phyloP scores from a whole-genome alignment of 1,284 basidiomycete genomes.

The Puccinia sorghi region DNA sequence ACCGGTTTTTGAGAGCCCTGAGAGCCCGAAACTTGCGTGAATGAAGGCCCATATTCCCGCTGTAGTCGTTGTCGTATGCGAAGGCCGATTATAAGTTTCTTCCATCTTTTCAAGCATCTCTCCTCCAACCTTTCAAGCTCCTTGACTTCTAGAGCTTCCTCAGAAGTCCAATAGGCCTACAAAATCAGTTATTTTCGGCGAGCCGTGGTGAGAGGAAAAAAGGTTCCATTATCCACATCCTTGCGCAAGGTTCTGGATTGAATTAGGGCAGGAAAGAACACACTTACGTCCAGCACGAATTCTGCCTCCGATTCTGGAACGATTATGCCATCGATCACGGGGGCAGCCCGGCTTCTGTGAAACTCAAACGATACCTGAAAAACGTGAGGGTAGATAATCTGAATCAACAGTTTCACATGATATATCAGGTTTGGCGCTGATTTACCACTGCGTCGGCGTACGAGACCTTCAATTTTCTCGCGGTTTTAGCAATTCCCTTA shows the following conservation, averaged over 20 bases:
- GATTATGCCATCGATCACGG: constrained; percentile 82
- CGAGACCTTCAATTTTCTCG: constrained; percentile 79
- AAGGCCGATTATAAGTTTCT: constrained; percentile 79
- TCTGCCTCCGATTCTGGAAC: constrained; percentile 78
- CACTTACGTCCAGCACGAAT: constrained; percentile 71
- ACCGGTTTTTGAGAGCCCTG: constrained; percentile 10
- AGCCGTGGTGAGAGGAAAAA: background rate
- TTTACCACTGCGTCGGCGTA: constrained; percentile 88
- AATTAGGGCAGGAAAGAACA: background rate
- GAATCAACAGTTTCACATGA: background rate
- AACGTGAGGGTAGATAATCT: constrained; percentile 9
- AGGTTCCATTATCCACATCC: background rate
- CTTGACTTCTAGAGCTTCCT: constrained; percentile 74
- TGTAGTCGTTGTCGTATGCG: constrained; percentile 78
- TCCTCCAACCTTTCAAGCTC: constrained; percentile 75
- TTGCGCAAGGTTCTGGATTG: background rate
- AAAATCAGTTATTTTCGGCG: background rate
- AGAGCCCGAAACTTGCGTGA: background rate
- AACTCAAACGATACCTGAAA: constrained; percentile 88
- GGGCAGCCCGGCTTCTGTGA: constrained; percentile 80
- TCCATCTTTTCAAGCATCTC: constrained; percentile 83
- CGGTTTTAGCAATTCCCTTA: constrained; percentile 84
- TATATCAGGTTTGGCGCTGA: constrained; percentile 51
- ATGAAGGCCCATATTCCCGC: constrained; percentile 68
- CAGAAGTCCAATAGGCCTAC: constrained; percentile 80